These are phyloP conservation scores for Arthrobotrys pseudoclavata DNA, from an alignment of 2,329 filamentous ascomycete species.

Conservation along the genomic window DNA sequence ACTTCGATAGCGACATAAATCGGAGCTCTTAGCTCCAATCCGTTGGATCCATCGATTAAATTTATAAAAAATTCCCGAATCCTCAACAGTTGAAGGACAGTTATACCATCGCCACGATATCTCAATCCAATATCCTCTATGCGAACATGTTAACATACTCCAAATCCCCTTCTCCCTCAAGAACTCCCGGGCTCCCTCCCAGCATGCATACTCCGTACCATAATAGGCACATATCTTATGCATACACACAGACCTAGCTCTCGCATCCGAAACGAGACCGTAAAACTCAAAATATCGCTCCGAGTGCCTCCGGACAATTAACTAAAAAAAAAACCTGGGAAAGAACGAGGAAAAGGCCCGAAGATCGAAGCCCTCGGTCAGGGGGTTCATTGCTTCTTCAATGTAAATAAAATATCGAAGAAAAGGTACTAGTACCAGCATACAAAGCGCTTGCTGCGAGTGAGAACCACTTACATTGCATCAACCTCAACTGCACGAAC, in stretches of 20 bases:
- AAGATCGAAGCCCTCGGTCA: not conserved
- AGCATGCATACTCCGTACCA: conserved; percentile 19
- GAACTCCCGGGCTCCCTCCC: conserved; percentile 56
- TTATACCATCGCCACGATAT: not conserved
- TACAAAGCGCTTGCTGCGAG: conserved; percentile 19
- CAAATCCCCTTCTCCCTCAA: conserved; percentile 3
- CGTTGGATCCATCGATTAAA: not conserved
- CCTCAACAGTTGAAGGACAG: conserved; percentile 3
- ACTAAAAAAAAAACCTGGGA: conserved; percentile 1
- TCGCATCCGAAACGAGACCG: conserved; percentile 41
- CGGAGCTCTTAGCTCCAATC: conserved; percentile 13
- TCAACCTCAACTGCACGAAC: conserved; percentile 52
- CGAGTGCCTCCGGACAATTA: conserved; percentile 49
- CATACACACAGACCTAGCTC: conserved; percentile 53
- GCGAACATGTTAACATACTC: conserved; percentile 10
- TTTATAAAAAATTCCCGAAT: conserved; percentile 1
- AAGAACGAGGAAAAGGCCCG: conserved; percentile 2
- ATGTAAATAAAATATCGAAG: not conserved
- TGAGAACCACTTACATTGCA: conserved; percentile 24
- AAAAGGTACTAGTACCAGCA: conserved; percentile 38
- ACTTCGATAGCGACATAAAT: not conserved
- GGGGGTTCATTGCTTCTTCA: conserved; percentile 15
- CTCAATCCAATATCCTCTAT: conserved; percentile 19
- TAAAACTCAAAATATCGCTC: conserved; percentile 36
- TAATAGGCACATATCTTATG: conserved; percentile 23